Evolutionary conservation across 768 basidiomycete species (phyloP).

Genomic region (Lenzites betulinus): DNA sequence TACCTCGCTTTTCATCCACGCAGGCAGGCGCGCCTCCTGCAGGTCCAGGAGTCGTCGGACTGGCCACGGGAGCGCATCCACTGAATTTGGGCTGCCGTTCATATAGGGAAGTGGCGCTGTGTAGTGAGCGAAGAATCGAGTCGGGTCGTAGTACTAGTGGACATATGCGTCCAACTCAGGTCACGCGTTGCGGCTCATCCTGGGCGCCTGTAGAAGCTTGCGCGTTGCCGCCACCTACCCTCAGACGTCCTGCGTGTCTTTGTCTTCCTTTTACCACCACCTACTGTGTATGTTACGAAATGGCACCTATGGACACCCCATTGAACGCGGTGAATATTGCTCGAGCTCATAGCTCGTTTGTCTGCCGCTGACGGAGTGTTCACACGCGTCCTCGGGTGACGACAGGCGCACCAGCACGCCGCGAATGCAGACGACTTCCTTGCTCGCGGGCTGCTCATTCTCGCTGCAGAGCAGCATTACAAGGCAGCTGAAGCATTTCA

Average conservation of each 20-base stretch:
- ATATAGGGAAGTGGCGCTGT: too few species aligned
- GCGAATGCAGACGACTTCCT: constrained; percentile 76
- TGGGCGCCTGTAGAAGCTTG: neutral
- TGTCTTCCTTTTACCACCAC: neutral
- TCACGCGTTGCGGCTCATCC: neutral
- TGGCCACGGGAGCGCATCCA: too few species aligned
- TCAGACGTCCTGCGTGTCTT: neutral
- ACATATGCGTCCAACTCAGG: too few species aligned
- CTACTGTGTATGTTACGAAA: neutral
- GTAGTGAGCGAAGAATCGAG: too few species aligned
- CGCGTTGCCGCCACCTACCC: constrained; percentile 7
- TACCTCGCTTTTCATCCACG: too few species aligned
- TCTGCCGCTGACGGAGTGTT: constrained; percentile 8
- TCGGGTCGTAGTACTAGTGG: too few species aligned
- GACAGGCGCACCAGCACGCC: constrained; percentile 82
- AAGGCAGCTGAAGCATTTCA: constrained; percentile 78
- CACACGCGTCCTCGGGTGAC: neutral
- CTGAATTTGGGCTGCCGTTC: too few species aligned
- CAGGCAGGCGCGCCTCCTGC: too few species aligned
- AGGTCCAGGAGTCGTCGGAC: too few species aligned
- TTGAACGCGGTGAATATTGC: constrained; percentile 21
- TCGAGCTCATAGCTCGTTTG: neutral
- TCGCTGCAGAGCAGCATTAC: constrained; percentile 71
- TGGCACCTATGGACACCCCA: constrained; percentile 23
- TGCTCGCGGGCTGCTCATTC: constrained; percentile 66